Conservation (phyloP, 352 stramenopile genomes). For the Globisporangium rhizosaccharum region DNA sequence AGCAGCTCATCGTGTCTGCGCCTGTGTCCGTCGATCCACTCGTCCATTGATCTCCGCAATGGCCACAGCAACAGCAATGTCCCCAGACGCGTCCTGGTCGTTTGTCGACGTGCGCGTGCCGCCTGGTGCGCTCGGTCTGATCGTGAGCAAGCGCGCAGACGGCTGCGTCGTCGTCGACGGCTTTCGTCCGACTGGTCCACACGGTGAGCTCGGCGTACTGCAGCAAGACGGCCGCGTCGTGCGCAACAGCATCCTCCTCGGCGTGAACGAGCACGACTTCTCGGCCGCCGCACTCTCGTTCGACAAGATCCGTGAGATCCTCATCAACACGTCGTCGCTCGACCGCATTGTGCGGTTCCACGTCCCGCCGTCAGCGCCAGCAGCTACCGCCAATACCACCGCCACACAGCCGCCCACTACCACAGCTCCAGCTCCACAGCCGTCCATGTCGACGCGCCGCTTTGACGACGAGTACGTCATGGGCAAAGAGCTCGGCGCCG, state of each 20-base stretch:
- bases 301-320: conserved; percentile 63
- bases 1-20: background rate
- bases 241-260: conserved; percentile 43
- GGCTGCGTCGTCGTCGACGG: conserved; percentile 63
- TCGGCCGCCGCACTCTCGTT: conserved; percentile 41
- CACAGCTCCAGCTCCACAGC: background rate
- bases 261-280: conserved; percentile 75
- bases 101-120: conserved; percentile 66
- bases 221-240: conserved; percentile 34
- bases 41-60: background rate
- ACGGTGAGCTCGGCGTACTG: conserved; percentile 36
- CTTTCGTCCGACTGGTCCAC: conserved; percentile 52
- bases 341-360: conserved; percentile 63
- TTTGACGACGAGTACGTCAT: conserved; percentile 70
- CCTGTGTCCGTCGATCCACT: background rate
- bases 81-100: conserved; percentile 15
- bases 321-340: conserved; percentile 51
- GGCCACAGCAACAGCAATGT: background rate
- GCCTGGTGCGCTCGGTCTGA: conserved; percentile 60
- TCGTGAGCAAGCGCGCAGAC: conserved; percentile 56
- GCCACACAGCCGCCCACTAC: background rate
- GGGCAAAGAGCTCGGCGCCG: conserved; percentile 43
- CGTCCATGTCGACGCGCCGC: conserved; percentile 10
- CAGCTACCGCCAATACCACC: background rate
- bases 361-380: conserved; percentile 30